These are phyloP conservation scores for Ensete ventricosum DNA, from an alignment of 176 grass and related monocot species.

Conservation along the genomic window DNA sequence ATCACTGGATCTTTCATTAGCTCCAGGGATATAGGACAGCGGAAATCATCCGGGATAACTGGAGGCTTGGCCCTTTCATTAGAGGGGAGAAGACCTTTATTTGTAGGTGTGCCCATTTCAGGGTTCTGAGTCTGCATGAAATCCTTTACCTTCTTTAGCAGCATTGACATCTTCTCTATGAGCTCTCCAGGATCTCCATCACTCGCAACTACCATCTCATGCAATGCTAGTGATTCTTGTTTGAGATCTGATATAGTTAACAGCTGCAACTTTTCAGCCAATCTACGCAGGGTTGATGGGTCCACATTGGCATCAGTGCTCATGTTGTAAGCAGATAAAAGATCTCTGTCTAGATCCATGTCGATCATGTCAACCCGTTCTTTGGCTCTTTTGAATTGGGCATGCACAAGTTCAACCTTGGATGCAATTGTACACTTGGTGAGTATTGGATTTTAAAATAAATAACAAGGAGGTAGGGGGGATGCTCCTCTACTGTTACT, in stretches of 20 bases:
- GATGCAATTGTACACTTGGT: slow-evolving; percentile 12
- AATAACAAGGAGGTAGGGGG: background rate
- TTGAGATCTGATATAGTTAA: slow-evolving; percentile 66
- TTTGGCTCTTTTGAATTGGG: slow-evolving; percentile 93
- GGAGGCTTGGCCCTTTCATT: slow-evolving; percentile 36
- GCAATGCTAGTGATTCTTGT: slow-evolving; percentile 73
- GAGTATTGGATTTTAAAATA: background rate
- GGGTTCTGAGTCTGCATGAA: slow-evolving; percentile 60
- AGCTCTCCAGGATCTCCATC: slow-evolving; percentile 45
- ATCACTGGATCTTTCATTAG: slow-evolving; percentile 95
- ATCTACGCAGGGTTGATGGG: slow-evolving; percentile 35
- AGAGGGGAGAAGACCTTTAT: slow-evolving; percentile 14
- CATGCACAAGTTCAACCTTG: slow-evolving; percentile 79
- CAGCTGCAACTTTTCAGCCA: slow-evolving; percentile 83
- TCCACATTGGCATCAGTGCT: slow-evolving; percentile 33
- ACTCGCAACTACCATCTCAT: slow-evolving; percentile 52
- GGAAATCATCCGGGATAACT: slow-evolving; percentile 75
- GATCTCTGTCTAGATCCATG: slow-evolving; percentile 58
- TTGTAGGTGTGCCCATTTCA: slow-evolving; percentile 29
- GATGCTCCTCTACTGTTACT: too few relatives aligned
- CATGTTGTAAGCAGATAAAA: slow-evolving; percentile 61
- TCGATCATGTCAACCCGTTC: slow-evolving; percentile 58
- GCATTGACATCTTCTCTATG: slow-evolving; percentile 58
- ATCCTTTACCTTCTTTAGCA: slow-evolving; percentile 85
- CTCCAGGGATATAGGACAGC: slow-evolving; percentile 76